Percentiles rank a stretch among this genome's conserved stretches.
Evolutionary conservation across 1,139 yeast genomes (phyloP).

Genomic region (Groenewaldozyma sp.): DNA sequence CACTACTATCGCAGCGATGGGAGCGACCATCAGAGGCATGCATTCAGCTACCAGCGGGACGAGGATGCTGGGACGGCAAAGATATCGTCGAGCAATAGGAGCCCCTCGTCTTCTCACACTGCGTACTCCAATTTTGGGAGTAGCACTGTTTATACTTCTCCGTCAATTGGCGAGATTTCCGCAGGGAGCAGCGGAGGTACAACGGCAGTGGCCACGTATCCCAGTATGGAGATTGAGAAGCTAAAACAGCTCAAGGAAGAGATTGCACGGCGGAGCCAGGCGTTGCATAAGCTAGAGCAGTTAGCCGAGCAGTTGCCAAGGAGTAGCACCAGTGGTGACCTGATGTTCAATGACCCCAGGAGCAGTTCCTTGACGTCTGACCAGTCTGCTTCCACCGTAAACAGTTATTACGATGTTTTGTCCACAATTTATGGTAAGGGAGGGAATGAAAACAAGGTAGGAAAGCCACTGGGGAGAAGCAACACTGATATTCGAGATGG

Average conservation of each 20-base stretch:
- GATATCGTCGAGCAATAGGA: background rate
- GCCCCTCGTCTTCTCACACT: background rate
- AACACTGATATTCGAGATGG: conserved; percentile 1
- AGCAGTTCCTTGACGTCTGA: conserved; percentile 4
- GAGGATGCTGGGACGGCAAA: background rate
- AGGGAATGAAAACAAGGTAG: background rate
- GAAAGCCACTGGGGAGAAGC: background rate
- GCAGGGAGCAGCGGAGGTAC: background rate
- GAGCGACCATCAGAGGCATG: too few relatives aligned
- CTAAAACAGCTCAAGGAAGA: conserved; percentile 19
- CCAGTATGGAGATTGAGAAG: conserved; percentile 14
- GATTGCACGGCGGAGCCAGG: conserved; percentile 17
- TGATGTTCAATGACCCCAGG: too few relatives aligned
- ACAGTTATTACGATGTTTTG: conserved; percentile 2
- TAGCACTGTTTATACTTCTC: background rate
- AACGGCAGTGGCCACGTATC: background rate
- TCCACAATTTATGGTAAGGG: background rate
- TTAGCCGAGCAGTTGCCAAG: conserved; percentile 18
- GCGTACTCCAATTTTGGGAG: background rate
- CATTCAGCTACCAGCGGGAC: background rate
- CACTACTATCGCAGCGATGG: too few relatives aligned
- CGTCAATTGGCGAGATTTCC: conserved; percentile 1
- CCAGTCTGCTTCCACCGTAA: background rate
- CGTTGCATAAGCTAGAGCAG: conserved; percentile 17
- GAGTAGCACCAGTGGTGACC: too few relatives aligned